phyloP scores from a whole-genome alignment of 139 green algal species.

The Micromonas commoda region DNA sequence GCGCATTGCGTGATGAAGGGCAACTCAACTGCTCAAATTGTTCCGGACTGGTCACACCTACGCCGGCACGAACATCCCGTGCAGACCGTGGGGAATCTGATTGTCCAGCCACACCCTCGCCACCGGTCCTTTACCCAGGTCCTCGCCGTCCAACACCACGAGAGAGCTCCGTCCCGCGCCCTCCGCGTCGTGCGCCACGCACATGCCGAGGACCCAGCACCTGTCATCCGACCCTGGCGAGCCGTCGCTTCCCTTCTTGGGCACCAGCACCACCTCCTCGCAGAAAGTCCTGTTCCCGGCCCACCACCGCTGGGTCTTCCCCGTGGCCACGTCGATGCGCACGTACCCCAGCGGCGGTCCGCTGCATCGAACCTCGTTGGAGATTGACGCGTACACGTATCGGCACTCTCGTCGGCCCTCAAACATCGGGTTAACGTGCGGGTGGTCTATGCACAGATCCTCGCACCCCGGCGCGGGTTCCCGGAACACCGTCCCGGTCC shows the following conservation, averaged over 20 bases:
- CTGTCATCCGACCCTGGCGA: not conserved
- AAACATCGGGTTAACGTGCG: conserved; percentile 25
- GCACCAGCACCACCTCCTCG: conserved; percentile 23
- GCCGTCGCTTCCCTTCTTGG: not conserved
- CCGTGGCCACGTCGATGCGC: conserved; percentile 17
- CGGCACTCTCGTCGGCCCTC: conserved; percentile 19
- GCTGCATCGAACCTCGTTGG: not conserved
- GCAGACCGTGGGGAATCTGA: conserved; percentile 21
- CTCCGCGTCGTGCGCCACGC: not conserved
- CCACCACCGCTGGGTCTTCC: conserved; percentile 3
- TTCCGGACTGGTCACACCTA: too few relatives aligned
- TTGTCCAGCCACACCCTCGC: conserved; percentile 14
- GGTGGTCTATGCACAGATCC: conserved; percentile 25
- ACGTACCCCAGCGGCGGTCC: conserved; percentile 24
- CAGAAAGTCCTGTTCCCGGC: conserved; percentile 17
- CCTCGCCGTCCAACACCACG: conserved; percentile 18
- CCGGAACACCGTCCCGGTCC: not conserved
- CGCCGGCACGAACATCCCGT: conserved; percentile 17
- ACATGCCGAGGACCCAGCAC: conserved; percentile 18
- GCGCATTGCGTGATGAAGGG: too few relatives aligned
- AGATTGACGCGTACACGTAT: conserved; percentile 17
- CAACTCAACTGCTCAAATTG: too few relatives aligned
- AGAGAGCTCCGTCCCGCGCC: not conserved
- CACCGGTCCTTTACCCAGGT: conserved; percentile 17
- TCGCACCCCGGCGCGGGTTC: conserved; percentile 16